Evolutionary conservation across 2,329 filamentous ascomycete species (phyloP), one percentile per base, ranked within the genome.

Genomic region (Coniella lustricola): DNA sequence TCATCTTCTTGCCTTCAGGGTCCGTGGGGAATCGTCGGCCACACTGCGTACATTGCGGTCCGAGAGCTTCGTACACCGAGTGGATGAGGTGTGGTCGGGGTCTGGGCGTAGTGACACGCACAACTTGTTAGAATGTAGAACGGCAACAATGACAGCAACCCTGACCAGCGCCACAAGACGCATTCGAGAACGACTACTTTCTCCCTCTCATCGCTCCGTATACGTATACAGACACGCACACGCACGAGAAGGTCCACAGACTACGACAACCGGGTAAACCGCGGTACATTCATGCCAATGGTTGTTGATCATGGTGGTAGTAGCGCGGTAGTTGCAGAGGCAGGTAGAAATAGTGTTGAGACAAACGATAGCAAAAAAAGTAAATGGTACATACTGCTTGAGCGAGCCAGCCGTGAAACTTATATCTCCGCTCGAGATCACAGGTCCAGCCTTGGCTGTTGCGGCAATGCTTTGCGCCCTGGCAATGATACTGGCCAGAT

Each of bases 11-110:
- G 12, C 91, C 91, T 55, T 87, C 82, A 12, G 83, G 80, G 42
- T 87, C 87, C 4, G 79, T 79, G 46, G 77, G 77, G 65, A 98
- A 98, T 2, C 93, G 84, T 51, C 90, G 81, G 20, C 91, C 93
- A 63, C 93, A 98, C 51, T 91, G 91, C 12, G 85, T 87, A 64
- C 93, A 98, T 49, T 90, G 87, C 51, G 90, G 87, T 0, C 91
- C 87, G 34, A 89, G 79, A 17, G 84, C 81, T 52, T 91, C 87
- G 62, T 95, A 91, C 8, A 97, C 76, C 16, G 74, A 75, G 16
- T 81, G 73, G 7, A 95, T 74, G 13, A 95, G 72, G 55, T 89
- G 78, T 13, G 85, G 84, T 14, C 87, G 86, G 55, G 83, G 84
- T 58, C 85, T 88, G 9, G n/a, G 14, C 18, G 7, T 3, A 59